Base-by-base conservation (phyloP, 192 early-diverging fungal genomes). In the Bifiguratus adelaidae region DNA sequence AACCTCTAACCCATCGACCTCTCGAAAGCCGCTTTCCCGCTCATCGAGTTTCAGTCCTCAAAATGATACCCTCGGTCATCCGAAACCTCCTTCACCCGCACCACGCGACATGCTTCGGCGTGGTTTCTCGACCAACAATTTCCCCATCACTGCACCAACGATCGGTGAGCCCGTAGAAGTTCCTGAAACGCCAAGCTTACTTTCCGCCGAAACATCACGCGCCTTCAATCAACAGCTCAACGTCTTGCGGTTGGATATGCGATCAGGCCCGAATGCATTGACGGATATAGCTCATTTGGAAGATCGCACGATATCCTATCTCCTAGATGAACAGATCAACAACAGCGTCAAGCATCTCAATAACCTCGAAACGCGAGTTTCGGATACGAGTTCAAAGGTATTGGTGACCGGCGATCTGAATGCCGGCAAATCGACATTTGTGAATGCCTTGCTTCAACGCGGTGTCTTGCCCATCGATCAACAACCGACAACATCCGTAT, bases 391-490 rank as follows among this genome's bases (percentile, higher is more conserved):
- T 20, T 94, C 91, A 30, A 88, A 88, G 65, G 91, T 99, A 7
- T 67, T 99, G 15, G 91, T 99, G 37, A 95, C 93, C 11, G 96
- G 96, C 42, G 96, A 99, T 65, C 64, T 99, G 47, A 99, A 99
- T 52, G 91, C 92, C 8, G 96, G 96, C 37, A 99, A 99, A 68
- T 84, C 80, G 30, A 97, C 96, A 7, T 89, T 99, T 55, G 92
- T 99, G 22, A 99, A 99, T 55, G 88, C 96, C 23, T 67, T 99
- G 34, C 72, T 99, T 47, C 80, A 91, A 27, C 72, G 85, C 32
- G 82, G 90, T 44, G 76, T 99, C 12, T 74, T 97, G 18, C 96
- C 96, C 2, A 76, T 80, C 40, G 96, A 99, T 65, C 96, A 99
- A 61, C 92, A 99, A 63, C 96, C 96, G 12, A 95, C 92, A 73